Percentiles rank a stretch among this genome's conserved stretches.
Conservation (phyloP, 2,329 filamentous ascomycete species). For the Falciphora oryzae region DNA sequence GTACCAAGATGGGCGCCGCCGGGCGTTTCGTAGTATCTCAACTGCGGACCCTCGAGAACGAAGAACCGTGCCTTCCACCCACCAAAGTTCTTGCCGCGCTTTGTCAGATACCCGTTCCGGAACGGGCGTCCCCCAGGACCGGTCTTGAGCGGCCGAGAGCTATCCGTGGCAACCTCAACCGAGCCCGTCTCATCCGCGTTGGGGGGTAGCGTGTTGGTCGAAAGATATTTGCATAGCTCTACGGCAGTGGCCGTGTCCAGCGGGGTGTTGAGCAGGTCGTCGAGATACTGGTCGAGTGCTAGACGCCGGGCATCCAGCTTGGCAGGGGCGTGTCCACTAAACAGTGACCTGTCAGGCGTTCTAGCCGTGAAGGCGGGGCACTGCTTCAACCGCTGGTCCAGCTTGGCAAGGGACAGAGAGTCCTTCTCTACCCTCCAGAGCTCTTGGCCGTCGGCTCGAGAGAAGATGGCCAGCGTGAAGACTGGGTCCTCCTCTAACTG, state of each 20-base stretch:
- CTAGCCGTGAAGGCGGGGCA: constrained; percentile 65
- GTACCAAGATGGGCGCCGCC: constrained; percentile 87
- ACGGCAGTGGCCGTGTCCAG: constrained; percentile 72
- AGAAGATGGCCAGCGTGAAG: constrained; percentile 82
- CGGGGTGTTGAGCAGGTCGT: constrained; percentile 74
- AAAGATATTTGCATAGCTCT: constrained; percentile 83
- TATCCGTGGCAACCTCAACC: constrained; percentile 26
- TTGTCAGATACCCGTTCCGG: constrained; percentile 89
- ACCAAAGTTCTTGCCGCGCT: constrained; percentile 96
- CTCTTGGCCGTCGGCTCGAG: constrained; percentile 68
- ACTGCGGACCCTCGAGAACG: constrained; percentile 50
- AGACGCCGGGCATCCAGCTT: constrained; percentile 82
- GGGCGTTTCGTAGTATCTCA: constrained; percentile 89
- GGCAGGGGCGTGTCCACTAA: constrained; percentile 87
- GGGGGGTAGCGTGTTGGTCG: constrained; percentile 55
- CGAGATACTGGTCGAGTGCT: constrained; percentile 80
- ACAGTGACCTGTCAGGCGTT: constrained; percentile 79
- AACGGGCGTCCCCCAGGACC: constrained; percentile 61
- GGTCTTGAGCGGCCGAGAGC: constrained; percentile 32
- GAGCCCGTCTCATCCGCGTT: constrained; percentile 51
- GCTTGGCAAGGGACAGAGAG: constrained; percentile 67
- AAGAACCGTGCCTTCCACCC: constrained; percentile 87
- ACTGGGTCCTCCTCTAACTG: constrained; percentile 87
- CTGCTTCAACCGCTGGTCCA: constrained; percentile 77
- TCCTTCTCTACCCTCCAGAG: constrained; percentile 96